Evolutionary conservation across 2,329 filamentous ascomycete species (phyloP).

Genomic region (Biscogniauxia mediterranea): DNA sequence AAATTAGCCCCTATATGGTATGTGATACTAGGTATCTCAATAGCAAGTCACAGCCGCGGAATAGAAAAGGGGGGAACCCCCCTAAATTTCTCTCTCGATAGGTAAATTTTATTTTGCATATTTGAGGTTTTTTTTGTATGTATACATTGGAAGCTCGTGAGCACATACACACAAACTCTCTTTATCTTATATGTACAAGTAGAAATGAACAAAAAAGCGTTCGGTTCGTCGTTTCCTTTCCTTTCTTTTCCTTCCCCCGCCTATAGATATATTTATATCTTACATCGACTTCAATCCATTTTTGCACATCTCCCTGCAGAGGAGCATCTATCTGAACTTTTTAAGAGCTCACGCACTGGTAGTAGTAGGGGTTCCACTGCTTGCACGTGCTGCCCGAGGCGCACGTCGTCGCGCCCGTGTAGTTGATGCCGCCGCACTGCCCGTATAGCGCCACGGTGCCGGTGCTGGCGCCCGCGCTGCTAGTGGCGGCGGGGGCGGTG

Average conservation of each 20-base stretch:
- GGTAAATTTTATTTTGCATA: no score
- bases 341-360: slow-evolving; percentile 11
- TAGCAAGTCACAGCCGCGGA: no score
- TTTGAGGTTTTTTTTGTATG: no score
- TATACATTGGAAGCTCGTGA: no score
- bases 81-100: no score
- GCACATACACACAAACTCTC: no score
- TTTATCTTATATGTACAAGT: slow-evolving; percentile 1
- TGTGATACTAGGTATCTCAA: no score
- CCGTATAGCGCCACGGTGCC: slow-evolving; percentile 11
- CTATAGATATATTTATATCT: not conserved
- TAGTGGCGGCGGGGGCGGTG: not conserved
- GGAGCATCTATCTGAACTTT: no score
- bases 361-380: slow-evolving; percentile 18
- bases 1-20: no score
- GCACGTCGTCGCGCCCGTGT: slow-evolving; percentile 18
- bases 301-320: no score
- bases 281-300: no score
- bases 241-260: not conserved
- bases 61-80: no score
- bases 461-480: slow-evolving; percentile 3
- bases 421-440: slow-evolving; percentile 10
- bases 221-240: not conserved
- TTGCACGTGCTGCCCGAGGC: slow-evolving; percentile 19
- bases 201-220: slow-evolving; percentile 1